Percentiles rank a stretch among this genome's conserved stretches.
Evolutionary conservation across 176 grass and related monocot species (phyloP).

Genomic region (Oryza meyeriana): DNA sequence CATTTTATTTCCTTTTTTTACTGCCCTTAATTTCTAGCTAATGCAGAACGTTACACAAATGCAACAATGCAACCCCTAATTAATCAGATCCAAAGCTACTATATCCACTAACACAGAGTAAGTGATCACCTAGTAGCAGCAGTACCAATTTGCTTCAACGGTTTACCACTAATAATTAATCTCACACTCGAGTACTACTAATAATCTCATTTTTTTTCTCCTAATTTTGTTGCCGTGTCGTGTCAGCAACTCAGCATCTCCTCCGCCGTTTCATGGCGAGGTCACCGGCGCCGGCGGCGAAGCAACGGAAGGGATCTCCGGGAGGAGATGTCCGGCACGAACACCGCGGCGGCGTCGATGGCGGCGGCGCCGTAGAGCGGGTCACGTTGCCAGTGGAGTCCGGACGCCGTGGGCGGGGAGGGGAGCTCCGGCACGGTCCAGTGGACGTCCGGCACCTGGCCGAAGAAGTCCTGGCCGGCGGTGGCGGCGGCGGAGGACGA

Average conservation of each 20-base stretch:
- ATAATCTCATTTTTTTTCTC: neutral
- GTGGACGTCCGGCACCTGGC: constrained; percentile 64
- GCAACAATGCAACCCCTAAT: neutral
- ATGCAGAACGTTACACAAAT: neutral
- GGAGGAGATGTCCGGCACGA: constrained; percentile 65
- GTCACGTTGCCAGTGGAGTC: constrained; percentile 62
- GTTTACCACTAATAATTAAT: neutral
- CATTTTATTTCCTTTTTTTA: neutral
- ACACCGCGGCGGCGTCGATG: neutral
- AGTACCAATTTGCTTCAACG: neutral
- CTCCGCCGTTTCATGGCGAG: constrained; percentile 40
- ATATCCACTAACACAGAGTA: neutral
- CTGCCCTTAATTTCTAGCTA: neutral
- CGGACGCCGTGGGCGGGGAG: constrained; percentile 64
- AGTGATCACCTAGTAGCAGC: neutral
- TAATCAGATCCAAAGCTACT: neutral
- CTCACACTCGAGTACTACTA: neutral
- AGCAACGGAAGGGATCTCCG: constrained; percentile 44
- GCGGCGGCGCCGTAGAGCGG: neutral
- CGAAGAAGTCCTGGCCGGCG: constrained; percentile 40
- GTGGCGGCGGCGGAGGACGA: constrained; percentile 18
- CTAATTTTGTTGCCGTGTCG: neutral
- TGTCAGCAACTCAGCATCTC: constrained; percentile 5
- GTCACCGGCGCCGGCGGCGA: constrained; percentile 8
- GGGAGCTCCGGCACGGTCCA: constrained; percentile 74